Evolutionary conservation across 352 stramenopile genomes (phyloP), one percentile per base, ranked within the genome.

Genomic region (Thalassiosira ordinaria): DNA sequence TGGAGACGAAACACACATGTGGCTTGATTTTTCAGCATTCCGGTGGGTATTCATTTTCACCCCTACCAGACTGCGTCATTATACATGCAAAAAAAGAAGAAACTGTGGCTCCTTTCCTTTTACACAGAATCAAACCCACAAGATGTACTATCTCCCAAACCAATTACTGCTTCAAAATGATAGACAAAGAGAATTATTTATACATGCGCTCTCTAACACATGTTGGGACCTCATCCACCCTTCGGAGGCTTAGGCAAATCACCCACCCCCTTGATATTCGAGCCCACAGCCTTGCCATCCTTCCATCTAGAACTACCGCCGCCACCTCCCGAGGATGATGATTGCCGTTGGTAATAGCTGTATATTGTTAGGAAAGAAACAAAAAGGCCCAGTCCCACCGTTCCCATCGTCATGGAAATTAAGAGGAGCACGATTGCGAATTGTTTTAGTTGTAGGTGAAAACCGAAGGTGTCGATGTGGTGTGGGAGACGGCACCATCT

Each of bases 141-240:
- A n/a, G n/a, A n/a, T n/a, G n/a, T n/a, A n/a, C n/a, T n/a, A n/a
- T n/a, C n/a, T n/a, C n/a, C n/a, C n/a, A 11, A 41, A 41, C 9
- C 41, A 5, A 6, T 20, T n/a, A n/a, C 41, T 51, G 9, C 41
- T 51, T 22, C 41, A 16, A 5, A 24, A 18, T 27, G 11, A 18
- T 11, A 61, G 29, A 29, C 22, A 67, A 27, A 71, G 53, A 61
- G 46, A 68, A 68, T 77, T 82, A 51, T 82, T 82, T 74, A 74
- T 68, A 68, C 74, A 77, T 82, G 60, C 57, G 49, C 51, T 65
- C 41, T 59, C 47, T 84, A 84, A 64, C 76, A 84, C 61, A 76
- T 84, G 76, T 74, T 84, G 27, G 76, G 37, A 56, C 76, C 76
- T 84, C 76, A 84, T 76, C 76, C 74, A 20, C 66, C 68, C 49